Percentiles rank a stretch among this genome's conserved stretches.
phyloP scores from a whole-genome alignment of 208 protist species.

The Leptomonas seymouri region DNA sequence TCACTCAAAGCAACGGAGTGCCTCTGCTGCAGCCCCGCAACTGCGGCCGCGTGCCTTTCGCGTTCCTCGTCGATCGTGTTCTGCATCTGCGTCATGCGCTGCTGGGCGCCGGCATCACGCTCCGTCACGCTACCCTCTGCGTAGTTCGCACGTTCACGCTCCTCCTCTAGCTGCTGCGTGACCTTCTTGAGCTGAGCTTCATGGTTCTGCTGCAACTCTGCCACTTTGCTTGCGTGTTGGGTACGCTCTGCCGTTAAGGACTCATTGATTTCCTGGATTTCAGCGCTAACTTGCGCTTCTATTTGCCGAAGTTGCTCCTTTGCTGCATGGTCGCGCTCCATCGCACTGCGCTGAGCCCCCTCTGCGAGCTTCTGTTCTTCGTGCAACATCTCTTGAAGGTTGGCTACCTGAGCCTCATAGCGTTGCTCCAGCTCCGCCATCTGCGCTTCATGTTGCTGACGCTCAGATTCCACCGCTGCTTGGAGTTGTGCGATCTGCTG shows the following conservation, averaged over 20 bases:
- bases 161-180: constrained; percentile 20
- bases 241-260: not conserved
- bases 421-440: not conserved
- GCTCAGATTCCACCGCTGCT: not conserved
- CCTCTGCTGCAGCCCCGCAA: not conserved
- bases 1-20: not conserved
- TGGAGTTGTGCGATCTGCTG: not conserved
- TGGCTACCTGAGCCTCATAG: not conserved
- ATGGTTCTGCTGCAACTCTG: not conserved
- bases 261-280: not conserved
- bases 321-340: not conserved
- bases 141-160: constrained; percentile 15
- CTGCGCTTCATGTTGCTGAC: constrained; percentile 4
- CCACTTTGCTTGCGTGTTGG: constrained; percentile 13
- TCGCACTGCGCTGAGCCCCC: not conserved
- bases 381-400: not conserved
- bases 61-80: not conserved
- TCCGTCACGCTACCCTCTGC: constrained; percentile 17
- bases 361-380: not conserved
- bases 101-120: constrained; percentile 13
- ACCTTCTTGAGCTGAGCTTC: constrained; percentile 16
- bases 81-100: constrained; percentile 14
- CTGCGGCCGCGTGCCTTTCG: constrained; percentile 11
- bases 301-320: not conserved
- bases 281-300: not conserved